Percentiles rank a stretch among this genome's conserved stretches.
These are phyloP conservation scores for Cerrena zonata DNA, from an alignment of 1,284 basidiomycete genomes.

Conservation along the genomic window DNA sequence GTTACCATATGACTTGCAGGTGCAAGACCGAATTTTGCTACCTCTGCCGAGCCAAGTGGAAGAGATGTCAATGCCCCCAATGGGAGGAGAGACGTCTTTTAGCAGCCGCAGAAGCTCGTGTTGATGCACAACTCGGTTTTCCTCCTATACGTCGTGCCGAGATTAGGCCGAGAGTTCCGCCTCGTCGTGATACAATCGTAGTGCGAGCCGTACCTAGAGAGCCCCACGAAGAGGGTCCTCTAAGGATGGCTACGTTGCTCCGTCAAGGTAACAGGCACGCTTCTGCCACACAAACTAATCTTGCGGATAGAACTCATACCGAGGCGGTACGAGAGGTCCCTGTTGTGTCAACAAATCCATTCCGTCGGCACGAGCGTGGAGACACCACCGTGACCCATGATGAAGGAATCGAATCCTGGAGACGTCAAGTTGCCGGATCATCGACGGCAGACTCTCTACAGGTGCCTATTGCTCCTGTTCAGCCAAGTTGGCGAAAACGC, in stretches of 20 bases:
- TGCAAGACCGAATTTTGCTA: slow-evolving; percentile 44
- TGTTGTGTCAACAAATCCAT: not conserved
- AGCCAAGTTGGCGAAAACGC: no score
- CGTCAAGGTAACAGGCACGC: not conserved
- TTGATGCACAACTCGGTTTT: slow-evolving; percentile 20
- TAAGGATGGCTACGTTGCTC: not conserved
- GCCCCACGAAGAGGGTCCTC: not conserved
- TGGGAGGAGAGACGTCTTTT: slow-evolving; percentile 37
- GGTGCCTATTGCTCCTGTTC: no score
- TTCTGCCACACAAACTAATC: not conserved
- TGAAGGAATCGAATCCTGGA: no score
- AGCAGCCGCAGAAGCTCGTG: slow-evolving; percentile 28
- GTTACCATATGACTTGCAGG: slow-evolving; percentile 43
- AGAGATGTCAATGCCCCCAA: slow-evolving; percentile 35
- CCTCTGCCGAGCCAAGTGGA: slow-evolving; percentile 36
- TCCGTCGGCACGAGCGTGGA: not conserved
- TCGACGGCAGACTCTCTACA: no score
- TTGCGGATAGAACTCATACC: not conserved
- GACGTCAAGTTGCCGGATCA: no score
- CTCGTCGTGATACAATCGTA: not conserved
- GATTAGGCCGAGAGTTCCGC: not conserved
- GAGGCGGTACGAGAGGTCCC: not conserved
- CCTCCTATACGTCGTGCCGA: slow-evolving; percentile 1
- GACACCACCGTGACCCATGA: not conserved
- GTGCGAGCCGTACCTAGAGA: not conserved